Percentiles rank a stretch among this genome's conserved stretches.
Evolutionary conservation across 768 basidiomycete species (phyloP).

Genomic region (Tricholoma bakamatsutake): DNA sequence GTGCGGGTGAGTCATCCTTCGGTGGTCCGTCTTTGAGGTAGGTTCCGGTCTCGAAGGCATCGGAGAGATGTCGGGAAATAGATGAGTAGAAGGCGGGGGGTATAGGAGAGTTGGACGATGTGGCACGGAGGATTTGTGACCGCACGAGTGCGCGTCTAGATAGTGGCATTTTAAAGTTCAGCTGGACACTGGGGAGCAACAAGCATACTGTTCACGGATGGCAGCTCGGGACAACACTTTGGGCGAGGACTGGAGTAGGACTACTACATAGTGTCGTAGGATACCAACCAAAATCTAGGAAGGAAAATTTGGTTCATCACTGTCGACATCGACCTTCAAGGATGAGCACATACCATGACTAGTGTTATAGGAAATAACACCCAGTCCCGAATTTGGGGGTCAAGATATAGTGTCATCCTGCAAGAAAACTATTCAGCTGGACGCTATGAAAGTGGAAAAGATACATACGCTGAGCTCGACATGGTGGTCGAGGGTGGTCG

Average conservation of each 20-base stretch:
- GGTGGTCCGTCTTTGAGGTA: constrained; percentile 86
- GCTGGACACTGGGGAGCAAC: not conserved
- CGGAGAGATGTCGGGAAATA: constrained; percentile 68
- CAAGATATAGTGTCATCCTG: constrained; percentile 64
- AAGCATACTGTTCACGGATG: constrained; percentile 87
- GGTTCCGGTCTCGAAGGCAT: constrained; percentile 65
- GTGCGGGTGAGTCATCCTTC: constrained; percentile 48
- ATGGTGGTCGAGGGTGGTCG: constrained; percentile 22
- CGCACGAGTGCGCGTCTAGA: constrained; percentile 71
- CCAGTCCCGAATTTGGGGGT: constrained; percentile 94
- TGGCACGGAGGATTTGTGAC: constrained; percentile 78
- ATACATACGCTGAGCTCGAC: constrained; percentile 41
- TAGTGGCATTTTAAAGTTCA: constrained; percentile 2
- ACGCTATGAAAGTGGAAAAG: not conserved
- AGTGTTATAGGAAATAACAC: constrained; percentile 94
- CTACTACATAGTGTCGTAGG: constrained; percentile 85
- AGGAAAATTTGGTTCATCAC: not conserved
- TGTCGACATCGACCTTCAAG: not conserved
- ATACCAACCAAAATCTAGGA: constrained; percentile 86
- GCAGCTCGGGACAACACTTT: constrained; percentile 73
- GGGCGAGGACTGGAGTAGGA: constrained; percentile 77
- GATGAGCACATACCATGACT: constrained; percentile 70
- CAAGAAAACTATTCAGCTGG: not conserved
- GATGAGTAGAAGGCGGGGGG: constrained; percentile 67
- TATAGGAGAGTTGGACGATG: constrained; percentile 76